Evolutionary conservation across 2,329 filamentous ascomycete species (phyloP).

Genomic region (Aspergillus sojae): DNA sequence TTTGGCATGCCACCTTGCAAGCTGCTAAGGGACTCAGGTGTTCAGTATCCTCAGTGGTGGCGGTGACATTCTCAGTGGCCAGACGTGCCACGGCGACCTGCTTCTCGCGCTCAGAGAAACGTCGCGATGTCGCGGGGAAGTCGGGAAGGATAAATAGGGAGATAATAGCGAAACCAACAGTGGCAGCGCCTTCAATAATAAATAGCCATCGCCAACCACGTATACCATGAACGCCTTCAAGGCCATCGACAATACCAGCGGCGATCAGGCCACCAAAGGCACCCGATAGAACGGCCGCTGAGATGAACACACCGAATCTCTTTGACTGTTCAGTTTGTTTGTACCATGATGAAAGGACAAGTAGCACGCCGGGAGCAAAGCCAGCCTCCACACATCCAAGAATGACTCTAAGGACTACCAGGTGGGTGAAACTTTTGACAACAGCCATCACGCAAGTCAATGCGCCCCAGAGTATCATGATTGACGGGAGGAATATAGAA

Average conservation of each 20-base stretch:
- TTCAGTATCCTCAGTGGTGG: constrained; percentile 16
- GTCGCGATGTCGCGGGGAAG: constrained; percentile 51
- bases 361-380: constrained; percentile 28
- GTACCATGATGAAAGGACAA: constrained; percentile 62
- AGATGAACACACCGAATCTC: constrained; percentile 60
- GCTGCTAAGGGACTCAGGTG: constrained; percentile 22
- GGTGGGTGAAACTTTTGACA: constrained; percentile 50
- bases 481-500: constrained; percentile 52
- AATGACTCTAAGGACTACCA: constrained; percentile 47
- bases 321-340: constrained; percentile 60
- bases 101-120: constrained; percentile 36
- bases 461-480: constrained; percentile 59
- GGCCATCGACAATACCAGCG: constrained; percentile 51
- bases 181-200: constrained; percentile 49
- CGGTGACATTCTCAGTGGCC: constrained; percentile 22
- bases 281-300: constrained; percentile 59
- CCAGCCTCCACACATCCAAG: constrained; percentile 28
- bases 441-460: constrained; percentile 56
- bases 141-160: constrained; percentile 53
- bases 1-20: constrained; percentile 17
- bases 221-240: constrained; percentile 51
- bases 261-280: constrained; percentile 57
- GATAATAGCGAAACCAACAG: constrained; percentile 48
- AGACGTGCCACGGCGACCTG: constrained; percentile 29
- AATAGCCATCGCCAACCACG: constrained; percentile 58